phyloP scores from a whole-genome alignment of 2,329 filamentous ascomycete species.

The Fusarium sp. region DNA sequence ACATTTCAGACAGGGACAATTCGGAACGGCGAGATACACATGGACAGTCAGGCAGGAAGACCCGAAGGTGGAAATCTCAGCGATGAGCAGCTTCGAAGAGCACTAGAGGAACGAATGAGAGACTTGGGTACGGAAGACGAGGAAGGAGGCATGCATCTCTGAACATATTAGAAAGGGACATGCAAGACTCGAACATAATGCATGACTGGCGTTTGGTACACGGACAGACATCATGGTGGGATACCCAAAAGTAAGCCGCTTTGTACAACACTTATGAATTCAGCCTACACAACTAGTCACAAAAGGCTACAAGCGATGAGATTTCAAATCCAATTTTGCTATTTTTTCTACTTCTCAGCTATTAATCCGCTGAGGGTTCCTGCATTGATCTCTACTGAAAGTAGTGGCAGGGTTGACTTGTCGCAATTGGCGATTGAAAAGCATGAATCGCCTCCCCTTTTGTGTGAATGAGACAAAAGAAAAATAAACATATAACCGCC shows the following conservation, averaged over 20 bases:
- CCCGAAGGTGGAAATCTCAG: slow-evolving; percentile 61
- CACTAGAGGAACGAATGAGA: slow-evolving; percentile 67
- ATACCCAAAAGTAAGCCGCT: slow-evolving; percentile 39
- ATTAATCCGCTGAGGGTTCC: slow-evolving; percentile 24
- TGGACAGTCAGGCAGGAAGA: slow-evolving; percentile 52
- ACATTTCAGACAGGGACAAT: slow-evolving; percentile 72
- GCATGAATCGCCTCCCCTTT: slow-evolving; percentile 35
- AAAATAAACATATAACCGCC: slow-evolving; percentile 33
- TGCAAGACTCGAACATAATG: slow-evolving; percentile 14
- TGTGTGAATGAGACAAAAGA: slow-evolving; percentile 22
- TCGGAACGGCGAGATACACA: slow-evolving; percentile 61
- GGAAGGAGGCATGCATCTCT: slow-evolving; percentile 73
- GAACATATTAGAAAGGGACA: slow-evolving; percentile 2
- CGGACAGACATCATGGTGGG: slow-evolving; percentile 30
- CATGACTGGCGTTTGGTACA: slow-evolving; percentile 45
- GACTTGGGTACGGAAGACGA: slow-evolving; percentile 57
- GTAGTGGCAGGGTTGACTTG: slow-evolving; percentile 30
- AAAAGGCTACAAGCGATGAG: neutral
- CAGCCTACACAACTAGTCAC: slow-evolving; percentile 6
- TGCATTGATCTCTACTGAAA: slow-evolving; percentile 20
- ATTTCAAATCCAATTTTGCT: slow-evolving; percentile 39
- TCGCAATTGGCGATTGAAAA: slow-evolving; percentile 26
- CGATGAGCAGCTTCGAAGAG: slow-evolving; percentile 69
- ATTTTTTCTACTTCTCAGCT: slow-evolving; percentile 40
- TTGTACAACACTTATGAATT: neutral